phyloP scores from a whole-genome alignment of 106 monocot genomes.

The Platanthera guangdongensis region DNA sequence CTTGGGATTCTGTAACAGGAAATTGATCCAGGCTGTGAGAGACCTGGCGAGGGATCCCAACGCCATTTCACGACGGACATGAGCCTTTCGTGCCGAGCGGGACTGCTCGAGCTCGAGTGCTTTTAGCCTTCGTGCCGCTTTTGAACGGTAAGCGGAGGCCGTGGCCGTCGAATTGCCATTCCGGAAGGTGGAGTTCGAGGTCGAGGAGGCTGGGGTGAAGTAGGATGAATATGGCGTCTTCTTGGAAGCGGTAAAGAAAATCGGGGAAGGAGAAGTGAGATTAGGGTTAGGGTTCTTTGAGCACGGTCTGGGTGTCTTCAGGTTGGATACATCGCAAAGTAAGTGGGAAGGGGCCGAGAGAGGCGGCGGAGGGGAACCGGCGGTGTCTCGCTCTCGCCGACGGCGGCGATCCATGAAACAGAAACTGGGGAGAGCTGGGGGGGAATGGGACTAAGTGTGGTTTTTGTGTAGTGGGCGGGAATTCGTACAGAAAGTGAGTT shows the following conservation, averaged over 20 bases:
- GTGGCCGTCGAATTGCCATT: conserved; percentile 1
- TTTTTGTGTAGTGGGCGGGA: too few relatives aligned
- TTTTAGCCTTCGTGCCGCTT: conserved; percentile 30
- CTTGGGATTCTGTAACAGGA: conserved; percentile 30
- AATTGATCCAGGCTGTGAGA: conserved; percentile 40
- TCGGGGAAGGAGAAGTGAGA: conserved; percentile 10
- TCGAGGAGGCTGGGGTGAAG: not conserved
- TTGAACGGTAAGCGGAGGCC: conserved; percentile 5
- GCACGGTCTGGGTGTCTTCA: conserved; percentile 23
- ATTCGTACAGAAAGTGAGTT: not conserved
- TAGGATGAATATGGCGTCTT: conserved; percentile 19
- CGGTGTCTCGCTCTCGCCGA: conserved; percentile 3
- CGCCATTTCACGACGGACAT: conserved; percentile 17
- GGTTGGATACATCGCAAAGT: conserved; percentile 48
- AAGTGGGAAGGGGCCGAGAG: conserved; percentile 11
- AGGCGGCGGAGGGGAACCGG: conserved; percentile 6
- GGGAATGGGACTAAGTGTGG: not conserved
- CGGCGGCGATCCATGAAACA: conserved; percentile 15
- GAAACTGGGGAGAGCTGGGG: too few relatives aligned
- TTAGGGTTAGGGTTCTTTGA: conserved; percentile 20
- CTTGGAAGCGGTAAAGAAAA: conserved; percentile 44
- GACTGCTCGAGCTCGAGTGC: conserved; percentile 54
- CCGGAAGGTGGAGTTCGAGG: conserved; percentile 4
- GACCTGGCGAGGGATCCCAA: conserved; percentile 25
- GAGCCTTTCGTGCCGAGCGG: conserved; percentile 27